Evolutionary conservation across 257 asterid genomes (phyloP), one percentile per base, ranked within the genome.

Genomic region (Nicotiana otophora): DNA sequence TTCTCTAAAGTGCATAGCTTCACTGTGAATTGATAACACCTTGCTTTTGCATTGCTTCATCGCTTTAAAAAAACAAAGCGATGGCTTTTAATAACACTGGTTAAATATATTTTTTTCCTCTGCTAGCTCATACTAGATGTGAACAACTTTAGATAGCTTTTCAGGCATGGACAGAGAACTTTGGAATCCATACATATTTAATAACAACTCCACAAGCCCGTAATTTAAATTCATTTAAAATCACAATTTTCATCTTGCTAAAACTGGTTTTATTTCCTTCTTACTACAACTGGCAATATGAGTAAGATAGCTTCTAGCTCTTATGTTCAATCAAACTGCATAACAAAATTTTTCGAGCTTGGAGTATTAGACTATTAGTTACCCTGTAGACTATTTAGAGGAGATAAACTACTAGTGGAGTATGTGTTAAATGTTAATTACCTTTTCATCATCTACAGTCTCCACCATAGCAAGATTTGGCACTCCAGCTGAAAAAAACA

Each of bases 401-500:
- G 46, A 26, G 10, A 86, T 39, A 54, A 31, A 39, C 8, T 70
- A 11, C 65, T 76, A 51, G 60, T 80, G 76, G 36, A 46, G 62
- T 48, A 12, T 0, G 80, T 74, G 80, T 74, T 7, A 15, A n/a
- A 61, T 74, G 79, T 74, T 7, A 15, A n/a, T 69, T 87, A 95
- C 99, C 97, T 96, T 96, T 82, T 89, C 97, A 87, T 96, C 98
- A 87, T 96, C 98, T 57, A 96, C 97, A 42, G 94, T 93, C 91
- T 96, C 98, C 86, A 96, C 99, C 96, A 94, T 87, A 85, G 92
- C 91, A 33, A 96, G 97, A 88, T 94, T 92, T 55, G 97, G 98
- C 55, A 94, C 96, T 74, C 93, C 97, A 80, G 90, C 99, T 92
- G 91, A 87, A 77, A 62, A 78, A 62, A 81, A 70, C 80, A 48